A percentile compares a stretch with the other conserved stretches of the same genome.
Conservation (phyloP, 352 stramenopile species). For the Phytophthora sojae region DNA sequence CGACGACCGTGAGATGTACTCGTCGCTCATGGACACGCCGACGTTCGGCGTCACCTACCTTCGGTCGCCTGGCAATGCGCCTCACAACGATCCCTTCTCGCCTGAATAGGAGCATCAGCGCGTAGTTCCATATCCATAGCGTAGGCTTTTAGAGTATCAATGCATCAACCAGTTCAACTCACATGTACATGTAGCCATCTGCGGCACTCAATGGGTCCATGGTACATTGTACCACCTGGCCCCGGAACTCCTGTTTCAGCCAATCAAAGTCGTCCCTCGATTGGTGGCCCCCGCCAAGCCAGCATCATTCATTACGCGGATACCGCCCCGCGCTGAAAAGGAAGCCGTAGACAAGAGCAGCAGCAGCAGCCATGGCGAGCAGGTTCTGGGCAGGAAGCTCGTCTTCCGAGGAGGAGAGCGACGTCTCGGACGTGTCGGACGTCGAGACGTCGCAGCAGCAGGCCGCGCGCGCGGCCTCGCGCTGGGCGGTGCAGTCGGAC, state of each 20-base stretch:
- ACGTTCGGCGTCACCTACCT: conserved; percentile 62
- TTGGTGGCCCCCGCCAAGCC: not conserved
- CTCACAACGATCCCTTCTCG: conserved; percentile 36
- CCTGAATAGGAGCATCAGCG: conserved; percentile 23
- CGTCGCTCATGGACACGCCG: conserved; percentile 54
- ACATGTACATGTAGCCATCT: conserved; percentile 2
- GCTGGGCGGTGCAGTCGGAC: conserved; percentile 85
- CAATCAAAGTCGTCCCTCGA: not conserved
- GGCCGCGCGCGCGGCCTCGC: conserved; percentile 73
- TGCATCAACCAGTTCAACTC: conserved; percentile 1
- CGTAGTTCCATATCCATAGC: not conserved
- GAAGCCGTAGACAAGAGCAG: conserved; percentile 25
- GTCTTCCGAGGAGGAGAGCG: conserved; percentile 83
- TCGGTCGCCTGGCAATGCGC: conserved; percentile 53
- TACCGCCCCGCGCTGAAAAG: conserved; percentile 12
- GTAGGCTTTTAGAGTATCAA: conserved; percentile 3
- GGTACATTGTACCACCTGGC: not conserved
- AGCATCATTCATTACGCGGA: conserved; percentile 29
- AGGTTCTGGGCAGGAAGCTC: conserved; percentile 86
- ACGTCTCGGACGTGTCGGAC: conserved; percentile 77
- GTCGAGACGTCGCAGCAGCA: conserved; percentile 80
- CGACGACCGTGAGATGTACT: conserved; percentile 44
- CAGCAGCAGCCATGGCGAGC: conserved; percentile 63
- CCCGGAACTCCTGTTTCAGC: not conserved
- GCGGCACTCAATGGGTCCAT: not conserved